Evolutionary conservation across 441 rosid species (phyloP), one percentile per base, ranked within the genome.

Genomic region (Breynia disticha): DNA sequence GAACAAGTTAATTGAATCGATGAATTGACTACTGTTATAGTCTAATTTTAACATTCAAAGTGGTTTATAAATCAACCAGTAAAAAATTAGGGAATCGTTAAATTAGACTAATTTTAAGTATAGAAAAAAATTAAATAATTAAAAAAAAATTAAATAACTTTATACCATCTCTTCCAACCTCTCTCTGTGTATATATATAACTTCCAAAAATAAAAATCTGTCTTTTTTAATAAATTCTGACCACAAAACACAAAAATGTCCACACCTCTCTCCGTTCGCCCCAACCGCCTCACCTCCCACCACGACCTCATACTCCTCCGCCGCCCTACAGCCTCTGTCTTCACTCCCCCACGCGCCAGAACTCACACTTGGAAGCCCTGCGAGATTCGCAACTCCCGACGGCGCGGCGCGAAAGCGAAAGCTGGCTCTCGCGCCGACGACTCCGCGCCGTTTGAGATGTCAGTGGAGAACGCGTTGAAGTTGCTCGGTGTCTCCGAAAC

Each of bases 381-480:
- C 45, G 15, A 15, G 54, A 45, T 15, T 2, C 70, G 16, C 37
- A 48, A 22, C 59, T 60, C 43, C 62, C 61, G 1, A 57, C 61
- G 18, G 58, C 72, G 59, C 77, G 86, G 64, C 50, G 63, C 22
- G 50, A 65, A 16, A 18, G 63, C 71, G 35, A 76, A 70, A 60
- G 87, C 95, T n/a, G 80, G 90, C 50, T 84, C 88, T 16, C 76
- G 91, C 32, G 91, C 97, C 17, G 96, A 88, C 45, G 98, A 91
- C 70, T 86, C 98, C 1, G 81, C 77, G 16, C 87, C 94, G 18
- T 86, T 67, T 61, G 97, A 86, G 75, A 90, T 87, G 98, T 90
- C 98, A 32, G 82, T 85, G 52, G 98, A 90, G 78, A 79, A 68
- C 75, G 97, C 98, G 2, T 78, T 82, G 16, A 81, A 79, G 78